A percentile compares a stretch with the other conserved stretches of the same genome.
Evolutionary conservation across 1,284 basidiomycete genomes (phyloP).

Genomic region (Apiotrichum montevideense): DNA sequence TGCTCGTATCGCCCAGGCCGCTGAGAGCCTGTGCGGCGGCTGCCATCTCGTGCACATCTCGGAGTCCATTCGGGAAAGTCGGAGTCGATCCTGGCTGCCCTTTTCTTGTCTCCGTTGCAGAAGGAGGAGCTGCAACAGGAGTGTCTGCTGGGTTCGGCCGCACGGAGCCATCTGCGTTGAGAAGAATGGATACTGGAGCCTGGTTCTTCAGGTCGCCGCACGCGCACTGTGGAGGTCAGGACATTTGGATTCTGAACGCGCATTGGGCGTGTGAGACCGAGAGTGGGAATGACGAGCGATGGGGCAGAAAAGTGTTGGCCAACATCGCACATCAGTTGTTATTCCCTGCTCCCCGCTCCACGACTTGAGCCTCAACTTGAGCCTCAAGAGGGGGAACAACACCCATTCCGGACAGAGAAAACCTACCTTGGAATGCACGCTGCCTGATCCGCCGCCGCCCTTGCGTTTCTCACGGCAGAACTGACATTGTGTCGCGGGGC

Average conservation of each 20-base stretch:
- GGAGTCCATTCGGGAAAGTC: conserved; percentile 46
- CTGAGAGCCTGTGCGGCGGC: conserved; percentile 42
- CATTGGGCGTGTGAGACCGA: too few relatives aligned
- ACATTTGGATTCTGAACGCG: too few relatives aligned
- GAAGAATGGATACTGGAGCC: conserved; percentile 7
- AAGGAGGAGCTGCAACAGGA: background rate
- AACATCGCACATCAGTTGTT: too few relatives aligned
- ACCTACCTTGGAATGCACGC: conserved; percentile 41
- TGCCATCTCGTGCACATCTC: conserved; percentile 46
- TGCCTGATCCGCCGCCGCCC: conserved; percentile 40
- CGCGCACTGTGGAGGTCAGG: conserved; percentile 23
- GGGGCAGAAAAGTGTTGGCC: too few relatives aligned
- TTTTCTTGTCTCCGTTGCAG: conserved; percentile 29
- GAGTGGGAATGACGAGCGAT: too few relatives aligned
- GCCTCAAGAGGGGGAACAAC: background rate
- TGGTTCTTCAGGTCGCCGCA: conserved; percentile 33
- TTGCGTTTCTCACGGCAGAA: conserved; percentile 69
- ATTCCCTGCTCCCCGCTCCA: too few relatives aligned
- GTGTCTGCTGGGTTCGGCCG: background rate
- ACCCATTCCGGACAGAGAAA: too few relatives aligned
- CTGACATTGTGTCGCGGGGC: conserved; percentile 71
- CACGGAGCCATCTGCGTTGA: conserved; percentile 30
- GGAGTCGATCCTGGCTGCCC: conserved; percentile 38
- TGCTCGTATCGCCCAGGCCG: conserved; percentile 23
- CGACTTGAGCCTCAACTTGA: too few relatives aligned